Base-by-base conservation (phyloP, 768 basidiomycete genomes). In the Mycena galopus region DNA sequence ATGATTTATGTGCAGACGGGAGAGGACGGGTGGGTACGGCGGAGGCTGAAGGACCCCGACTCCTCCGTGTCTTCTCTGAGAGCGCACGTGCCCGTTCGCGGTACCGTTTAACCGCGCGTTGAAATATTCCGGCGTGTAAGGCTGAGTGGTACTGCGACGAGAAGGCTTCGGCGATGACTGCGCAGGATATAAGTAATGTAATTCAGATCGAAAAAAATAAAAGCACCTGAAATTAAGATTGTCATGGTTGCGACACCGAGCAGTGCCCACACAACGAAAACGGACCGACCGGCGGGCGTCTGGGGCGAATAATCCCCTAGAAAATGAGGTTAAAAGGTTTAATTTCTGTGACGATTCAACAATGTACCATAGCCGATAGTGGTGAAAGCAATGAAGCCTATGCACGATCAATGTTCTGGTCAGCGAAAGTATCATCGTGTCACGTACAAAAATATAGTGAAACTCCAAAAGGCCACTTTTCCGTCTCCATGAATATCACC, bases 181-280 rank as follows among this genome's bases (percentile, higher is more conserved):
- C 11, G 19, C 3, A 29, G 12, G 23, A 71, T 30, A 50, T 60
- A 12, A 61, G 51, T 17, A 7, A 30, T 29, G 19, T 42, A 9
- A 29, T 53, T 37, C 2, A 29, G 23, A 16, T 33, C 25, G 25
- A 65, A 32, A 25, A 32, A 29, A 39, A 29, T 32, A 42, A 37
- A 44, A 57, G 39, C 51, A 93, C 93, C 88, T 9, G 93, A 92
- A 69, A 94, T 86, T 17, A 94, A 83, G 30, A 93, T 89, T 0
- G 94, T 93, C 89, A 95, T 89, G 1, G 92, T 89, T 1, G 86
- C 93, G 17, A 94, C 91, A 19, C 93, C 94, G 9, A 94, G 81
- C 39, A 95, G 79, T 0, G 94, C 92, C 94, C 94, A 95, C 3
- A 90, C 88, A 47, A 94, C 87, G 78, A 95, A 95, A 37, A 95